phyloP scores from a whole-genome alignment of 805 yeast genomes.

The Candida maris region DNA sequence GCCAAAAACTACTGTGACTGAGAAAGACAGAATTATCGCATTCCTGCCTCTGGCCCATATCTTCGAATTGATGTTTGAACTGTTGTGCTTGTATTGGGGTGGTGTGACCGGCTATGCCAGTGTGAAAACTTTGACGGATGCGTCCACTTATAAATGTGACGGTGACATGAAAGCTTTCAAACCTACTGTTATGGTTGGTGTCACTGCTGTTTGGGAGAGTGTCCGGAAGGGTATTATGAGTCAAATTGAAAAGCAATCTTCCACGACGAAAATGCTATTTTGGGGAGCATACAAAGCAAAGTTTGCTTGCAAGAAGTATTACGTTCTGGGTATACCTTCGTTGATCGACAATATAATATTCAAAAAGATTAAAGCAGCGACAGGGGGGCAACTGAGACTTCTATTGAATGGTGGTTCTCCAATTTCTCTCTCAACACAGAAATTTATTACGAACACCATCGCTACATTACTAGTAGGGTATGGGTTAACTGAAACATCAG shows the following conservation, averaged over 20 bases:
- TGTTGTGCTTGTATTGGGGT: conserved; percentile 84
- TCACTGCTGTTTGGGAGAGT: conserved; percentile 97
- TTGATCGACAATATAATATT: conserved; percentile 71
- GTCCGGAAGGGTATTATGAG: conserved; percentile 87
- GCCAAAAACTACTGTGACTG: conserved; percentile 44
- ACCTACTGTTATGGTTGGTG: conserved; percentile 97
- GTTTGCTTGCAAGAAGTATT: conserved; percentile 54
- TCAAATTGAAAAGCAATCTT: conserved; percentile 65
- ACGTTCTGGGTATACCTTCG: conserved; percentile 73
- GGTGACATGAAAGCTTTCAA: conserved; percentile 85
- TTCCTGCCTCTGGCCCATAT: conserved; percentile 96
- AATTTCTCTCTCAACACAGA: conserved; percentile 74
- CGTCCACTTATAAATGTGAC: conserved; percentile 75
- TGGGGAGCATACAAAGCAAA: conserved; percentile 87
- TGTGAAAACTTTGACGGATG: conserved; percentile 85
- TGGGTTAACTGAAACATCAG: conserved; percentile 95
- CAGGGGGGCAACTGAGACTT: conserved; percentile 81
- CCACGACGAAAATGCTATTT: conserved; percentile 70
- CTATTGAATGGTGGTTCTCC: conserved; percentile 93
- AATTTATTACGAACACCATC: conserved; percentile 68
- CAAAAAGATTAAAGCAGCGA: conserved; percentile 86
- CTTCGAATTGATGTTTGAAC: conserved; percentile 86
- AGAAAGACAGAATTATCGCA: conserved; percentile 71
- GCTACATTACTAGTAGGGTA: conserved; percentile 92
- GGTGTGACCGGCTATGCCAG: conserved; percentile 83